Percentiles rank a stretch among this genome's conserved stretches.
Conservation (phyloP, 371 early-diverging fungal species). For the Capillidium heterosporum region DNA sequence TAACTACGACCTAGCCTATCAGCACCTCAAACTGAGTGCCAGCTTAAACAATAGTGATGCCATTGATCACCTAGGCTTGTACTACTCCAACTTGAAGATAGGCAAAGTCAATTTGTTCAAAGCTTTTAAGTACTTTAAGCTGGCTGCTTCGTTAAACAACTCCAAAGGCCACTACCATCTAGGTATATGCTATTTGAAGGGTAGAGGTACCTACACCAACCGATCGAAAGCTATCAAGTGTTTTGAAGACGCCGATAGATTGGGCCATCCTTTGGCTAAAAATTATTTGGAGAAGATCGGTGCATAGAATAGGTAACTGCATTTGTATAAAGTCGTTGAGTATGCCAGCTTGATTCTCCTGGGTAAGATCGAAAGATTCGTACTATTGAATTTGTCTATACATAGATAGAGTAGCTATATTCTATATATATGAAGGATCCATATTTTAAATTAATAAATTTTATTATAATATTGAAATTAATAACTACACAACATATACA, state of each 20-base stretch:
- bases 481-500: too few relatives aligned
- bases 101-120: not conserved
- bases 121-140: not conserved
- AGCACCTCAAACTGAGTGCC: not conserved
- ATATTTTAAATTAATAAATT: too few relatives aligned
- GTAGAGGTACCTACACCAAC: not conserved
- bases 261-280: not conserved
- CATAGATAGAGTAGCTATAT: too few relatives aligned
- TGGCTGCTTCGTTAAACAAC: not conserved
- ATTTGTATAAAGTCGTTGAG: too few relatives aligned
- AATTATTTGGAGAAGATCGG: not conserved
- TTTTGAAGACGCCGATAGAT: not conserved
- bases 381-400: too few relatives aligned
- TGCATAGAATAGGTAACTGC: too few relatives aligned
- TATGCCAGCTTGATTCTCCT: too few relatives aligned
- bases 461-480: too few relatives aligned
- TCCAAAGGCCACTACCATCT: not conserved
- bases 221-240: not conserved
- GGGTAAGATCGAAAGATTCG: too few relatives aligned
- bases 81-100: not conserved
- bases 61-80: not conserved
- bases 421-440: too few relatives aligned
- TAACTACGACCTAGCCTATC: not conserved
- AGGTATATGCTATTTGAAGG: not conserved
- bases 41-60: not conserved